Evolutionary conservation across 495 filamentous ascomycete species (phyloP), one percentile per base, ranked within the genome.

Genomic region (Penicillium chermesinum): DNA sequence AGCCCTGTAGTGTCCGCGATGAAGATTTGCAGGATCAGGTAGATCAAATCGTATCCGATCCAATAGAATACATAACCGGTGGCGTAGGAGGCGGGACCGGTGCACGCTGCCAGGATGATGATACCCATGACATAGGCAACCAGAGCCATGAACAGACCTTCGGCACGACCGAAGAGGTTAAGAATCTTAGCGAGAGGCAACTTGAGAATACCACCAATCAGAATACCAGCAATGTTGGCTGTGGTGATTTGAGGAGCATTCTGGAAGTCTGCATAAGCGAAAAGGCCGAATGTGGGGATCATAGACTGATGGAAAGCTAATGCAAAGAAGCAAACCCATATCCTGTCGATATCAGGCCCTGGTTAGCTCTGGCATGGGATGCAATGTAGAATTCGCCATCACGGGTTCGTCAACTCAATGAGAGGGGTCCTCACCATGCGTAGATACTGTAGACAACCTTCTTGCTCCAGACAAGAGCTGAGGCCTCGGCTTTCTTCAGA

Each of bases 201-300:
- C 53, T 85, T 85, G 22, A 78, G 60, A 40, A 87, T 71, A 57
- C 83, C 85, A 46, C 77, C 82, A 46, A 87, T 77, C 52, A 88
- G 63, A 38, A 44, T 66, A 38, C 61, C 55, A 33, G 71, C 42
- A 34, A 74, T 69, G 30, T 59, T 59, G 38, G 68, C 65, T 0
- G 65, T 70, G 3, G 58, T 60, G 22, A 69, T 61, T 17, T 65
- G 61, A 2, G 71, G 62, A 2, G 67, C 68, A 14, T 38, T 32
- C 15, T 41, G 1, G 35, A 73, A 73, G 10, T 52, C 49, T 33
- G 61, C 54, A 42, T 66, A 70, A 22, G 64, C 66, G 38, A 59
- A 61, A 27, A 49, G 55, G 35, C 56, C 48, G 5, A 70, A 53
- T 14, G 59, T 65, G 16, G 43, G 47, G 19, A 62, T 61, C 37